phyloP scores from a whole-genome alignment of 139 green algal species.

The Chlorella sorokiniana region DNA sequence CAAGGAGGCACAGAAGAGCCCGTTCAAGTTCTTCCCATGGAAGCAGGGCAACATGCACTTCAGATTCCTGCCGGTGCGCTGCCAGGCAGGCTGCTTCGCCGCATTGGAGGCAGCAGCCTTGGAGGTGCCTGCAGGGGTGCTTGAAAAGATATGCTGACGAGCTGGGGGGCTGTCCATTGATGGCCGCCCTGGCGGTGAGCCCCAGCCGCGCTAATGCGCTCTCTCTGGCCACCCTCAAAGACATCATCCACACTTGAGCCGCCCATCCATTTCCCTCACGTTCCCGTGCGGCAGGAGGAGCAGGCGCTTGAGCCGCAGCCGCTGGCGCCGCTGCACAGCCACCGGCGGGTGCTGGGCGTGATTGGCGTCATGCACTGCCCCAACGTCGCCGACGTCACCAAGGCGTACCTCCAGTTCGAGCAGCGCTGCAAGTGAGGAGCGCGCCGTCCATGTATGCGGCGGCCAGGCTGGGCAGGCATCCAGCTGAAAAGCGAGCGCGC shows the following conservation, averaged over 20 bases:
- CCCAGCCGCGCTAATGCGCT: no score
- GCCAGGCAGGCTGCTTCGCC: background rate
- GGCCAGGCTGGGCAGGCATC: no score
- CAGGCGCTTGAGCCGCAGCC: constrained; percentile 40
- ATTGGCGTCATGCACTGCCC: constrained; percentile 84
- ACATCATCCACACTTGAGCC: no score
- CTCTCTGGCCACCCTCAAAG: no score
- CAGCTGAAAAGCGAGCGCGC: no score
- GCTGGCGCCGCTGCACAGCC: constrained; percentile 60
- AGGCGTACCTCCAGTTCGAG: constrained; percentile 63
- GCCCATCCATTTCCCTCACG: no score
- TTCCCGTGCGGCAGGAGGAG: constrained; percentile 57
- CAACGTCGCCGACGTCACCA: constrained; percentile 42
- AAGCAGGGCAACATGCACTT: constrained; percentile 77
- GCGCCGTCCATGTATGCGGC: background rate
- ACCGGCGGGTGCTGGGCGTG: constrained; percentile 72
- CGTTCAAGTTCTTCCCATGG: constrained; percentile 79
- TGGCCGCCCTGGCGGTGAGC: no score
- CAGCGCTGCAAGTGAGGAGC: constrained; percentile 39
- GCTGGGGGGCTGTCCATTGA: no score
- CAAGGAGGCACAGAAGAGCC: constrained; percentile 63
- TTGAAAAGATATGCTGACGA: no score
- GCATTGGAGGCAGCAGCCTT: background rate
- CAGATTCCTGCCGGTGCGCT: constrained; percentile 64
- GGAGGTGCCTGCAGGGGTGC: no score